Base-by-base conservation (phyloP, 768 basidiomycete genomes). In the Artomyces pyxidatus region DNA sequence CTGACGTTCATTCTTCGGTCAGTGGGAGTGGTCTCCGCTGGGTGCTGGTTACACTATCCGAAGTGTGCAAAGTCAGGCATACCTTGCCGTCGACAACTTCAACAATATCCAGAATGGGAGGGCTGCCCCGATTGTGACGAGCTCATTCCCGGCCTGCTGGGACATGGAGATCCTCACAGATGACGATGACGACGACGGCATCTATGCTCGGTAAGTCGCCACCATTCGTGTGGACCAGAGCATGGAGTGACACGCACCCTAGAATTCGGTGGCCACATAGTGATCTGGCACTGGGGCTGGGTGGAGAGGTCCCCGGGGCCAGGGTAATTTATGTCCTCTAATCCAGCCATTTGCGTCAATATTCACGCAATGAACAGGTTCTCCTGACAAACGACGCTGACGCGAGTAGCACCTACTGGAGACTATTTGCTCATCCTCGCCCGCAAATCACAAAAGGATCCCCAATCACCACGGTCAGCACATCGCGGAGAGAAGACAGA, bases 241-340 rank as follows among this genome's bases (percentile, higher is more conserved):
- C 12, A 26, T 22, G 29, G 28, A 4, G 19, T 21, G 19, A 32
- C 32, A 23, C 8, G 27, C 8, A 16, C 29, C 2, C 7, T 32
- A 57, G 56, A 12, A 57, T 57, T 22, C 56, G 56, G 27, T 39
- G 55, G 50, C 56, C 56, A 8, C 43, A 45, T n/a, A 38, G 40
- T 1, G 52, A 57, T 40, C 48, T 57, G 47, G 41, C 40, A 23
- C 16, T 55, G n/a, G 47, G 49, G 6, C 45, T 57, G 23, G 41
- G 28, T 16, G 56, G 40, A 26, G 49, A 48, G 29, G 32, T 37
- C 17, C 45, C 49, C 10, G 56, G 56, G 10, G 44, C 56, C 4
- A 52, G 47, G 53, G 56, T 57, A 35, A 29, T 39, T 38, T 7
- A 10, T 11, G 39, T 1, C 16, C 19, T 4, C n/a, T 10, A 27